Evolutionary conservation across 768 basidiomycete species (phyloP).

Genomic region (Mrakia gelida): DNA sequence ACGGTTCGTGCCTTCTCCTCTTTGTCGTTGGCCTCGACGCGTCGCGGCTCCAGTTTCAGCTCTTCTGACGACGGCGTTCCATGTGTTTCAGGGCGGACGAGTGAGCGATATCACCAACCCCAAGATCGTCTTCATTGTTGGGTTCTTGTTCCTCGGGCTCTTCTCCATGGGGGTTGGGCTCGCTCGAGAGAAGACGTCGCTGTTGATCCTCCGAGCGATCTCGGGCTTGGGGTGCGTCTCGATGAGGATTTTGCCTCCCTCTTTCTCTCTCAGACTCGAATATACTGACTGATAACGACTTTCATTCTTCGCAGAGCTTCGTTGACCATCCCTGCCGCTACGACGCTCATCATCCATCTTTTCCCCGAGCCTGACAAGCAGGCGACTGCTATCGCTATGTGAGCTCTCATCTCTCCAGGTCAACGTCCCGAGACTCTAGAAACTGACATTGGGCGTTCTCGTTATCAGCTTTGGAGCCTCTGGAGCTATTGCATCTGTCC

Average conservation of each 20-base stretch:
- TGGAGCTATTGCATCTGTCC: conserved; percentile 24
- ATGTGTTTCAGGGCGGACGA: conserved; percentile 31
- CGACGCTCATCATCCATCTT: conserved; percentile 53
- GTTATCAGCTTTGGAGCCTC: conserved; percentile 2
- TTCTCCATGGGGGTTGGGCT: conserved; percentile 11
- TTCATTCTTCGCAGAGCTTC: neutral
- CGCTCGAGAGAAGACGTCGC: conserved; percentile 39
- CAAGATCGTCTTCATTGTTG: conserved; percentile 24
- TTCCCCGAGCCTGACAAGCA: conserved; percentile 53
- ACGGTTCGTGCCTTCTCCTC: neutral
- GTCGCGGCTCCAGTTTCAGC: neutral
- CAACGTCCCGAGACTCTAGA: too few species aligned
- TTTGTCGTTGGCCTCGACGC: neutral
- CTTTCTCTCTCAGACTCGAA: too few species aligned
- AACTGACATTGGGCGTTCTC: too few species aligned
- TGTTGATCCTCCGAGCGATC: conserved; percentile 42
- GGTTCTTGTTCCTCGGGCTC: neutral
- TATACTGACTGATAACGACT: too few species aligned
- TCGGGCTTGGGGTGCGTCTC: conserved; percentile 36
- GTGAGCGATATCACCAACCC: conserved; percentile 36
- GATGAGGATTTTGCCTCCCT: neutral
- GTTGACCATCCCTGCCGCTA: conserved; percentile 5
- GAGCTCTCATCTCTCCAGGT: neutral
- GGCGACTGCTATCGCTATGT: conserved; percentile 35
- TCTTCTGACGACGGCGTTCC: neutral